Percentiles rank a stretch among this genome's conserved stretches.
Conservation (phyloP, 2,329 filamentous ascomycete species). For the Fusarium protoensiforme region DNA sequence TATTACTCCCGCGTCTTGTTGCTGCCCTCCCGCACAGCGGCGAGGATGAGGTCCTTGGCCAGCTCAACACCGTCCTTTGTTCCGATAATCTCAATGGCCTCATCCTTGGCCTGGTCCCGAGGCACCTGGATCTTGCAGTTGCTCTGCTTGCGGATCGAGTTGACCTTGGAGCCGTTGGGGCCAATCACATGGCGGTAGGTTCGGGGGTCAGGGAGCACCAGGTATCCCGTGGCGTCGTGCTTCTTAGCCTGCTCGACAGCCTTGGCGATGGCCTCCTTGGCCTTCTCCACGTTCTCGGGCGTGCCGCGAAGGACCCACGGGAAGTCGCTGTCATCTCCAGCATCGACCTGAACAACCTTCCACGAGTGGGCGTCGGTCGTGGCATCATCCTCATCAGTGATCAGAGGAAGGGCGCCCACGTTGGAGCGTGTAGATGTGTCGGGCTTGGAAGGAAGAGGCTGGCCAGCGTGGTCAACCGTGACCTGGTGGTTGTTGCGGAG, state of each 20-base stretch:
- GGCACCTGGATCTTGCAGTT: conserved; percentile 95
- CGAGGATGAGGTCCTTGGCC: conserved; percentile 88
- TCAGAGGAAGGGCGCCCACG: conserved; percentile 80
- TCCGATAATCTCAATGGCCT: conserved; percentile 92
- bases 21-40: conserved; percentile 76
- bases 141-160: conserved; percentile 90
- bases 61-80: conserved; percentile 82
- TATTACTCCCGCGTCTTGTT: conserved; percentile 48
- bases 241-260: conserved; percentile 78
- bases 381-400: conserved; percentile 83
- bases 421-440: conserved; percentile 65
- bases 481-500: conserved; percentile 88
- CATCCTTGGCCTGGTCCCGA: conserved; percentile 76
- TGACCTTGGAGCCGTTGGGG: conserved; percentile 89
- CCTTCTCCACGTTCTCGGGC: conserved; percentile 83
- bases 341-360: conserved; percentile 76
- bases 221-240: conserved; percentile 81
- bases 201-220: conserved; percentile 88
- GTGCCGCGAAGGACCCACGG: conserved; percentile 90
- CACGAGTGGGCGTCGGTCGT: conserved; percentile 80
- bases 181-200: conserved; percentile 94
- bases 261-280: conserved; percentile 77
- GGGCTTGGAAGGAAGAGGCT: conserved; percentile 78
- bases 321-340: conserved; percentile 76
- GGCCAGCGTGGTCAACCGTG: conserved; percentile 89